Evolutionary conservation across 1,284 basidiomycete genomes (phyloP), one percentile per base, ranked within the genome.

Genomic region (Caloboletus inedulis): DNA sequence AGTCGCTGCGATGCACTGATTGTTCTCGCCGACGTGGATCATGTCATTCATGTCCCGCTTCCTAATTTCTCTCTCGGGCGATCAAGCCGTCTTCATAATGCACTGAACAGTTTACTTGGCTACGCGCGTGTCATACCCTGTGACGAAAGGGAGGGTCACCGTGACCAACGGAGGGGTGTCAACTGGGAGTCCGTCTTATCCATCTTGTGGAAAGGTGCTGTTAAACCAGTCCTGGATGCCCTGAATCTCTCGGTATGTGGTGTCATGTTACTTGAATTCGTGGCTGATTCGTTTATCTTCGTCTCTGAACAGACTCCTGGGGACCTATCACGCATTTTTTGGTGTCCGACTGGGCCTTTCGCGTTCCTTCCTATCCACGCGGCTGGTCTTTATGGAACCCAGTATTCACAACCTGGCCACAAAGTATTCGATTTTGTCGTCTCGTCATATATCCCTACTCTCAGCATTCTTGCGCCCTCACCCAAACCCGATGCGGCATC

Each of bases 1-100:
- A 18, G 18, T 18, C 43, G 49, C 2, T 56, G 55, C 19, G 55
- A 56, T 31, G 55, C 55, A 8, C 14, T 56, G 44, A 30, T 47
- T 27, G 9, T 56, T 3, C 27, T 52, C 3, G 49, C 43, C 4
- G 21, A 43, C 10, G 6, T 45, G n/a, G 42, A 43, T 13, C 23
- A 43, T 43, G 42, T 43, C 13, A 21, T 19, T 9, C 42, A 43
- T 16, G 42, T 43, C 29, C 18, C 42, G 6, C 13, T 43, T 16
- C 18, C 13, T 4, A 41, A 41, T 18, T 25, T 41, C 16, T 18
- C 25, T 27, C 25, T 41, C 7, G n/a, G 40, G 7, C 25, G 25
- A 8, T 42, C 40, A n/a, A 7, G 18, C 0, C 10, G 25, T 42
- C 40, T 42, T 25, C 40, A 27, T 12, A 10, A 27, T 10, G 10